phyloP scores from a whole-genome alignment of 2,329 filamentous ascomycete species.

The Aspergillus clavatus region DNA sequence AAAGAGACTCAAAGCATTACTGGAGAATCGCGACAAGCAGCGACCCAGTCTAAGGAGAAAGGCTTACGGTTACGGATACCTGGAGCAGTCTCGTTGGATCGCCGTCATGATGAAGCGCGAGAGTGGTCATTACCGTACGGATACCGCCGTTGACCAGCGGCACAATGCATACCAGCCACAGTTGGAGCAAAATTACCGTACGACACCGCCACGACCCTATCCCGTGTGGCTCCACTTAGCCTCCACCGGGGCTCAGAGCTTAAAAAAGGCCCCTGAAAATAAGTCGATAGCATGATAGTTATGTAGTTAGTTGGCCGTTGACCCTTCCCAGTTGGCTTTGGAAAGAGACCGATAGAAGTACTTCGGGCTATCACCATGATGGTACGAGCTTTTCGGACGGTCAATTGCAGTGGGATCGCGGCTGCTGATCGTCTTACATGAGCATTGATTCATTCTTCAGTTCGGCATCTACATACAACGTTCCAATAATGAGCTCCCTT shows the following conservation, averaged over 20 bases:
- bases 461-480: no score
- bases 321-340: no score
- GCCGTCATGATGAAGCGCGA: not conserved
- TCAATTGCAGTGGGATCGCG: no score
- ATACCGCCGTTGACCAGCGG: not conserved
- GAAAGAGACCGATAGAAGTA: no score
- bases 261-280: constrained; percentile 19
- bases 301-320: not conserved
- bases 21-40: constrained; percentile 1
- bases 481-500: no score
- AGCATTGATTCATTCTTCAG: no score
- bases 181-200: constrained; percentile 6
- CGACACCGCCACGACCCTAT: constrained; percentile 17
- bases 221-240: constrained; percentile 15
- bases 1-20: constrained; percentile 15
- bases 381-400: no score
- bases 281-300: not conserved
- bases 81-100: not conserved
- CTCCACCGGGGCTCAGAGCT: constrained; percentile 8
- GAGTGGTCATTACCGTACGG: constrained; percentile 1
- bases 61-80: constrained; percentile 2
- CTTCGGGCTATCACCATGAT: no score
- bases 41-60: not conserved
- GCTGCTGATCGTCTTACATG: no score
- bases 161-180: not conserved